These are phyloP conservation scores for Chlorella sorokiniana DNA, from an alignment of 139 green algal genomes.

Conservation along the genomic window DNA sequence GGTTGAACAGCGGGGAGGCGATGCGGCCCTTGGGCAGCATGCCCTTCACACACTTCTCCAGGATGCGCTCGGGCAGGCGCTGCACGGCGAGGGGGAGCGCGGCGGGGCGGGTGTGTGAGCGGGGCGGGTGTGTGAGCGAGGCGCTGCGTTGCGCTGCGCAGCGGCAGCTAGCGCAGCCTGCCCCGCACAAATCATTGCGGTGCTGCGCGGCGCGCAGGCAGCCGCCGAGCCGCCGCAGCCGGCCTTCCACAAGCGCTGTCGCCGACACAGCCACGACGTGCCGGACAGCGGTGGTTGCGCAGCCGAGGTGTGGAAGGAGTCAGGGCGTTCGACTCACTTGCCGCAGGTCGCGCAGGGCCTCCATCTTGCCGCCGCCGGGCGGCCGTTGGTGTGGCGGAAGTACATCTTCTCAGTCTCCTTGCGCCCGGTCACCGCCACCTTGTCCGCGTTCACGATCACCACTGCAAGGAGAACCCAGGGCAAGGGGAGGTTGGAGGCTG, in stretches of 20 bases:
- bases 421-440: constrained; percentile 88
- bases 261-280: no score
- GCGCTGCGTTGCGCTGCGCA: no score
- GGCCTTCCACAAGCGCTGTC: no score
- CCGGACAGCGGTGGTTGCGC: no score
- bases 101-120: no score
- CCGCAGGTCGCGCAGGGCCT: constrained; percentile 82
- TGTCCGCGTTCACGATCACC: constrained; percentile 96
- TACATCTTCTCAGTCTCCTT: constrained; percentile 96
- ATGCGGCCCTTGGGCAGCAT: constrained; percentile 97
- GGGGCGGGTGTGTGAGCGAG: no score
- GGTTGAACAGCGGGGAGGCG: constrained; percentile 81
- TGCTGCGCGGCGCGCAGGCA: no score
- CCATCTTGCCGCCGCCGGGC: constrained; percentile 78
- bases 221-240: no score
- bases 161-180: no score
- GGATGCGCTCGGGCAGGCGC: constrained; percentile 95
- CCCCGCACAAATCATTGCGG: no score
- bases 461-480: constrained; percentile 53
- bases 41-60: constrained; percentile 96
- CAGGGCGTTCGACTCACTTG: no score
- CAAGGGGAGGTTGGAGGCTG: neutral
- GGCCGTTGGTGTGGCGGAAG: constrained; percentile 79
- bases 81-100: constrained; percentile 51
- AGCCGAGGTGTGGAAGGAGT: no score